A percentile compares a stretch with the other conserved stretches of the same genome.
phyloP scores from a whole-genome alignment of 345 rosid genomes.

The Syzygium grande region DNA sequence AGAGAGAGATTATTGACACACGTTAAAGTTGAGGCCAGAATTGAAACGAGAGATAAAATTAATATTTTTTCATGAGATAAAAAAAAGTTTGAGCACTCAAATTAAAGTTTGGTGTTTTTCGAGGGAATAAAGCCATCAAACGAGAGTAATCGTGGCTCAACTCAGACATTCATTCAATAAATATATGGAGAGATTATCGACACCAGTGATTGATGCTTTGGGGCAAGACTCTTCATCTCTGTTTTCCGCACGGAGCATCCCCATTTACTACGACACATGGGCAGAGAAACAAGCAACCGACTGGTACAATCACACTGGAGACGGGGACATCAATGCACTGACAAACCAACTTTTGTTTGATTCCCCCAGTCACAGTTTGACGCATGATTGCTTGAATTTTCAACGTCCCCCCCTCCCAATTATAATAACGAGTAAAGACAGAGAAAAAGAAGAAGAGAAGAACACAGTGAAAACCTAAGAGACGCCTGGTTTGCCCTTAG shows the following conservation, averaged over 20 bases:
- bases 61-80: too few relatives aligned
- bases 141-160: not conserved
- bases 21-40: too few relatives aligned
- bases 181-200: not conserved
- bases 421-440: not conserved
- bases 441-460: not conserved
- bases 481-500: not conserved
- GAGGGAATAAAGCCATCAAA: too few relatives aligned
- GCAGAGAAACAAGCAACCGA: not conserved
- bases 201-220: not conserved
- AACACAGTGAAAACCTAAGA: not conserved
- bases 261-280: not conserved
- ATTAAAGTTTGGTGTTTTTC: too few relatives aligned
- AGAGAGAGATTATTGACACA: too few relatives aligned
- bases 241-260: not conserved
- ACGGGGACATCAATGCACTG: not conserved
- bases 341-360: not conserved
- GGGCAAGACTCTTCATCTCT: not conserved
- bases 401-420: not conserved
- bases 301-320: not conserved
- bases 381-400: not conserved
- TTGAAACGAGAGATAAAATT: too few relatives aligned
- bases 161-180: not conserved
- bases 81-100: too few relatives aligned
- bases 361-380: not conserved